A percentile compares a stretch with the other conserved stretches of the same genome.
Evolutionary conservation across 2,329 filamentous ascomycete species (phyloP).

Genomic region (Juglanconis oblonga): DNA sequence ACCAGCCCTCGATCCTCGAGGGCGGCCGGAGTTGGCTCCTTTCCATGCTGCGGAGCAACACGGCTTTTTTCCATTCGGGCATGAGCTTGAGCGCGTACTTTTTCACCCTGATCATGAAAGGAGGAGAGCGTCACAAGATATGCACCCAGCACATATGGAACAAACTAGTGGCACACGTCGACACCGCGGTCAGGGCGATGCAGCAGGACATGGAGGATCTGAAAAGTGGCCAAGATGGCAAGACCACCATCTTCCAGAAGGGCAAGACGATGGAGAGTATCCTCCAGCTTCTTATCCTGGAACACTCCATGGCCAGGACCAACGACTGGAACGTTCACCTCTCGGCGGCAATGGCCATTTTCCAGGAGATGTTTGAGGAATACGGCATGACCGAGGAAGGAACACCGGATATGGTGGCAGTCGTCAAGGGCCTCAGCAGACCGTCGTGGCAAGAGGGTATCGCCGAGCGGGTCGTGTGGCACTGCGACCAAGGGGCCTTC

Average conservation of each 20-base stretch:
- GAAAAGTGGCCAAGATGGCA: slow-evolving; percentile 6
- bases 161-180: slow-evolving; percentile 42
- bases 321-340: slow-evolving; percentile 50
- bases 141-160: slow-evolving; percentile 34
- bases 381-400: slow-evolving; percentile 31
- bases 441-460: slow-evolving; percentile 30
- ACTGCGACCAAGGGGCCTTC: slow-evolving; percentile 43
- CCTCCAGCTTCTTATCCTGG: slow-evolving; percentile 52
- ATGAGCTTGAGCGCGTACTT: slow-evolving; percentile 57
- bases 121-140: slow-evolving; percentile 30
- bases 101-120: slow-evolving; percentile 44
- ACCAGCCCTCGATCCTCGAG: slow-evolving; percentile 51
- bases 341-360: slow-evolving; percentile 47
- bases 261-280: slow-evolving; percentile 44
- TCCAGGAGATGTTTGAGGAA: slow-evolving; percentile 42
- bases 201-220: slow-evolving; percentile 52
- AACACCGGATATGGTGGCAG: slow-evolving; percentile 20
- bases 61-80: slow-evolving; percentile 54
- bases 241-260: slow-evolving; percentile 13
- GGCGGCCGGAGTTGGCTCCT: slow-evolving; percentile 62
- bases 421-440: slow-evolving; percentile 24
- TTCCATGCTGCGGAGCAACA: slow-evolving; percentile 53
- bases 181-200: slow-evolving; percentile 47
- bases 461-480: slow-evolving; percentile 35
- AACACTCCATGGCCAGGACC: slow-evolving; percentile 42